Percentiles rank a stretch among this genome's conserved stretches.
Evolutionary conservation across 1,139 yeast genomes (phyloP).

Genomic region (Candida smagusa): DNA sequence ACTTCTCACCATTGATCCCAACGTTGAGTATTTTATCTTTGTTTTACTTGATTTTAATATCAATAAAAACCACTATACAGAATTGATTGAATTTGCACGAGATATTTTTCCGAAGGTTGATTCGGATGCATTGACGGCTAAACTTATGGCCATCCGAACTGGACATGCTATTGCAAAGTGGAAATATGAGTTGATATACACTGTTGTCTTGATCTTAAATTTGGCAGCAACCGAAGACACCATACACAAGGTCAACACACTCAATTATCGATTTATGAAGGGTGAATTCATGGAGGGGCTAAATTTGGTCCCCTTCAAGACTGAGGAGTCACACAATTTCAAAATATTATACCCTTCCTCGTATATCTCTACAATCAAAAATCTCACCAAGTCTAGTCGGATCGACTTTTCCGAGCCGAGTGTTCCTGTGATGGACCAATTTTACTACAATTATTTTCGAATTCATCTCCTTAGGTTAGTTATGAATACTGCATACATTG

Average conservation of each 20-base stretch:
- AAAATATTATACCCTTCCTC: background rate
- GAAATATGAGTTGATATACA: conserved; percentile 5
- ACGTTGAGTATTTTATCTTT: conserved; percentile 7
- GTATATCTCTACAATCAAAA: background rate
- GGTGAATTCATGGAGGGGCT: background rate
- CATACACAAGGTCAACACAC: background rate
- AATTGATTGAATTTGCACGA: conserved; percentile 8
- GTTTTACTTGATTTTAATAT: conserved; percentile 12
- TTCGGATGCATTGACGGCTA: too few species aligned
- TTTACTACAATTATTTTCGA: conserved; percentile 13
- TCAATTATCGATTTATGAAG: conserved; percentile 1
- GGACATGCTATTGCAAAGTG: conserved; percentile 1
- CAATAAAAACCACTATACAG: conserved; percentile 8
- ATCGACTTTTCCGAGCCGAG: background rate
- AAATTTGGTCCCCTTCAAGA: too few species aligned
- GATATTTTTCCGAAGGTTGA: conserved; percentile 11
- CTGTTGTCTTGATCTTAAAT: conserved; percentile 2
- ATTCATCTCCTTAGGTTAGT: conserved; percentile 10
- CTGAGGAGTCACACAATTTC: background rate
- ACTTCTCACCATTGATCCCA: conserved; percentile 5
- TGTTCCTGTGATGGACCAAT: conserved; percentile 5
- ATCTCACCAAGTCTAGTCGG: conserved; percentile 2
- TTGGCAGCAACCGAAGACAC: conserved; percentile 1
- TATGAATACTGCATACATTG: conserved; percentile 6
- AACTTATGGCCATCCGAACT: too few species aligned